Conservation (phyloP, 129 eudicot genomes). For the Ambrosia artemisiifolia region DNA sequence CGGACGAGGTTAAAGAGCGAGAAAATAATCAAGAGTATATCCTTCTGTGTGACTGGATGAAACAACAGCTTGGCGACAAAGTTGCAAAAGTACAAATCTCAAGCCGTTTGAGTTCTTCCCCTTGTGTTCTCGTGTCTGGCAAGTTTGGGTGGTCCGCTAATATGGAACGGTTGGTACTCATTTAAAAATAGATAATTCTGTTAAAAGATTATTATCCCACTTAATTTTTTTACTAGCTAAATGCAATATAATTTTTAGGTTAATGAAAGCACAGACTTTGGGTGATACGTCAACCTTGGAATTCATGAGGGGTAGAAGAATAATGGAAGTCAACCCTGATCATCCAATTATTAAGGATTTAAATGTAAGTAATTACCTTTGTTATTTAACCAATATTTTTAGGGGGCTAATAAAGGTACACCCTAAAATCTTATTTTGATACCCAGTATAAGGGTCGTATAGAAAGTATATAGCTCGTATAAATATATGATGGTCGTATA, state of each 20-base stretch:
- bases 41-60: constrained; percentile 92
- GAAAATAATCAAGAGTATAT: constrained; percentile 82
- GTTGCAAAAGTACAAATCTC: constrained; percentile 97
- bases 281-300: constrained; percentile 88
- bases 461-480: no score
- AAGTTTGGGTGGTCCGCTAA: constrained; percentile 99
- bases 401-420: no score
- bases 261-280: constrained; percentile 92
- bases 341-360: constrained; percentile 92
- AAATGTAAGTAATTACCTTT: constrained; percentile 40
- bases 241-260: constrained; percentile 27
- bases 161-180: constrained; percentile 77
- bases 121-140: constrained; percentile 97
- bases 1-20: constrained; percentile 86
- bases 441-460: no score
- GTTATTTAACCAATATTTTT: neutral
- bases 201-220: neutral
- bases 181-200: neutral
- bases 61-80: constrained; percentile 94
- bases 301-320: constrained; percentile 95
- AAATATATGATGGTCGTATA: no score
- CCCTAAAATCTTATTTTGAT: no score
- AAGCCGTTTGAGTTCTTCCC: constrained; percentile 89
- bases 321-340: constrained; percentile 92
- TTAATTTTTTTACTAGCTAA: neutral